These are phyloP conservation scores for Chalciporus sphaerocephalus DNA, from an alignment of 768 basidiomycete genomes.

Conservation along the genomic window DNA sequence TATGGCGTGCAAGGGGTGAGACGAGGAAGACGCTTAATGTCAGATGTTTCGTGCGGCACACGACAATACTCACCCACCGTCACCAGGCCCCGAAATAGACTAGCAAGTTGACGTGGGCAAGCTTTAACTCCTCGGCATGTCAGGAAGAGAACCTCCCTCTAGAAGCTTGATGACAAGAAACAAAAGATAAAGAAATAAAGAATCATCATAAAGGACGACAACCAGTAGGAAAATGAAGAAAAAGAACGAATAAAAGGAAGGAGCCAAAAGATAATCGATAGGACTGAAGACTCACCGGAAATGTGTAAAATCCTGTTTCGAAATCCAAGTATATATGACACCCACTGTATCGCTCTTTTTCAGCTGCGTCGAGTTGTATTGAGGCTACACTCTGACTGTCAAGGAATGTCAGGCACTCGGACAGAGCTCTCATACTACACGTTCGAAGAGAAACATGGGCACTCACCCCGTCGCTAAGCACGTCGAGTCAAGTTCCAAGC, in stretches of 20 bases:
- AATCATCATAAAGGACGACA: too few relatives aligned
- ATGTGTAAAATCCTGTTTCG: constrained; percentile 70
- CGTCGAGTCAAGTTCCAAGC: constrained; percentile 43
- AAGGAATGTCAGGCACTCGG: not conserved
- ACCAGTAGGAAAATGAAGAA: not conserved
- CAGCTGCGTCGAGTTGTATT: constrained; percentile 69
- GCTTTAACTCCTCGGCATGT: not conserved
- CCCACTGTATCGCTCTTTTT: constrained; percentile 55
- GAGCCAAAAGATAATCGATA: not conserved
- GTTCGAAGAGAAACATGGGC: not conserved
- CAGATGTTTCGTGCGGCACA: too few relatives aligned
- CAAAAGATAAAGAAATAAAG: not conserved
- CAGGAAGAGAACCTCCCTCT: not conserved
- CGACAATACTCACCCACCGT: too few relatives aligned
- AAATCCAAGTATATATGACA: constrained; percentile 75
- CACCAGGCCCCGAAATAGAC: too few relatives aligned
- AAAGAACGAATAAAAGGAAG: not conserved
- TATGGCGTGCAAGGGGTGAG: not conserved
- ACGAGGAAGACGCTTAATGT: too few relatives aligned
- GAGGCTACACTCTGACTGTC: constrained; percentile 74
- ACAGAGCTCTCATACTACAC: too few relatives aligned
- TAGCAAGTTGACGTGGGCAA: not conserved
- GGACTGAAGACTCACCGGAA: constrained; percentile 55
- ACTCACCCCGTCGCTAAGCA: constrained; percentile 80
- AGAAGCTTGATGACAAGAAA: not conserved